phyloP scores from a whole-genome alignment of 2,329 filamentous ascomycete species.

The Hypoxylon sp. region DNA sequence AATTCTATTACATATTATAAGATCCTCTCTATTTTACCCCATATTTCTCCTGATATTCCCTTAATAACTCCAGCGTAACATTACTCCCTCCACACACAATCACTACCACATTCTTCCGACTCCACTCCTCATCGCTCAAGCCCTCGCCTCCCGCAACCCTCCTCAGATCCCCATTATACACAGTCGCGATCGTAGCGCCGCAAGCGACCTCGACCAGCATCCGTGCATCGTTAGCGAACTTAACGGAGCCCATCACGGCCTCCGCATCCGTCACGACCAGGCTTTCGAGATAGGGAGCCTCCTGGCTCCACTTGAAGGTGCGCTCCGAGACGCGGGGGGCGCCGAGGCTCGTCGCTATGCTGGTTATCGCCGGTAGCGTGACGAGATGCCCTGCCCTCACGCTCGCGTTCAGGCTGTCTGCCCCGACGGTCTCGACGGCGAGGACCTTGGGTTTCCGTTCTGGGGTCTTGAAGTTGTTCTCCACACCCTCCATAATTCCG shows the following conservation, averaged over 20 bases:
- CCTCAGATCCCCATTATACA: slow-evolving; percentile 75
- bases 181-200: slow-evolving; percentile 81
- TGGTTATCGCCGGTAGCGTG: slow-evolving; percentile 79
- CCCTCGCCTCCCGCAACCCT: slow-evolving; percentile 71
- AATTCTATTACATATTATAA: background rate
- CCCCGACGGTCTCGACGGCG: slow-evolving; percentile 82
- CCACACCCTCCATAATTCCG: slow-evolving; percentile 79
- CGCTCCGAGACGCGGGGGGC: slow-evolving; percentile 77
- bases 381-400: slow-evolving; percentile 70
- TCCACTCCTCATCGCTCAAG: slow-evolving; percentile 70
- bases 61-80: slow-evolving; percentile 73
- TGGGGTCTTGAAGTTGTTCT: slow-evolving; percentile 55
- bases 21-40: slow-evolving; percentile 47
- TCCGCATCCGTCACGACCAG: slow-evolving; percentile 80
- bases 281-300: slow-evolving; percentile 63
- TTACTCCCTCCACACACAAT: slow-evolving; percentile 86
- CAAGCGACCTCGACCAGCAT: slow-evolving; percentile 88
- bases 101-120: slow-evolving; percentile 81
- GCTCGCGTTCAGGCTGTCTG: slow-evolving; percentile 77
- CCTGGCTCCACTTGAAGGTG: slow-evolving; percentile 75
- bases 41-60: slow-evolving; percentile 68
- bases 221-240: slow-evolving; percentile 85
- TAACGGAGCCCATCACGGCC: slow-evolving; percentile 81
- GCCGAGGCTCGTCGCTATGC: slow-evolving; percentile 81
- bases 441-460: slow-evolving; percentile 68